Evolutionary conservation across 106 monocot species (phyloP), one percentile per base, ranked within the genome.

Genomic region (Chionographis japonica): DNA sequence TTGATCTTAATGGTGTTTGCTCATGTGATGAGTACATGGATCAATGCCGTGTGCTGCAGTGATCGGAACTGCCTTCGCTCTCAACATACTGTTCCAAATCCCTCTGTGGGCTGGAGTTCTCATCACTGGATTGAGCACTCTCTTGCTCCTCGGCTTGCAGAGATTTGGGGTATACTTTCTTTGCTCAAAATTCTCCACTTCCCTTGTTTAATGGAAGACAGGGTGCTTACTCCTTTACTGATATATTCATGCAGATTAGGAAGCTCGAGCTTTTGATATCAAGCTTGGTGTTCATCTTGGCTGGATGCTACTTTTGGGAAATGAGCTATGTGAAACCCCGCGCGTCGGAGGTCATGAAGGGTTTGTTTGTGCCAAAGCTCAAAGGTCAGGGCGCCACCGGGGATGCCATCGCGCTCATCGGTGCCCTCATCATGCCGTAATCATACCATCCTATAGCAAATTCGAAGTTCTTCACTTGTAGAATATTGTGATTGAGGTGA

Each of bases 1-100:
- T 46, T 6, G 46, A 6, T 10, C 46, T 46, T 46, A 1, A 27
- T 0, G 27, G 27, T 46, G 46, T 46, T 46, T 6, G 46, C 8
- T 10, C 46, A 46, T 6, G 46, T 46, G 46, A 46, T 46, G 5
- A 5, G 5, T 6, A 46, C 46, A 10, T 10, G 1, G 27, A 46
- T 46, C 8, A 6, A 46, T 46, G 46, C 9, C 5, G 9, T 2
- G 46, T 72, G 51, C 82, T 72, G 51, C 82, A 87, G 94, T 94
- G n/a, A 90, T 94, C 39, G 94, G 94, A 10, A 94, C 94, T 11
- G 94, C 94, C 13, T 90, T 90, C 20, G 94, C 94, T 4, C 82
- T 94, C 27, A 87, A 94, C 68, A 86, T 90, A 58, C 41, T 94
- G 60, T 87, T 90, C 27, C 68, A 68, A 13, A 84, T 94, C 14